phyloP scores from a whole-genome alignment of 305 asterid genomes.

The Plantago coronopus region DNA sequence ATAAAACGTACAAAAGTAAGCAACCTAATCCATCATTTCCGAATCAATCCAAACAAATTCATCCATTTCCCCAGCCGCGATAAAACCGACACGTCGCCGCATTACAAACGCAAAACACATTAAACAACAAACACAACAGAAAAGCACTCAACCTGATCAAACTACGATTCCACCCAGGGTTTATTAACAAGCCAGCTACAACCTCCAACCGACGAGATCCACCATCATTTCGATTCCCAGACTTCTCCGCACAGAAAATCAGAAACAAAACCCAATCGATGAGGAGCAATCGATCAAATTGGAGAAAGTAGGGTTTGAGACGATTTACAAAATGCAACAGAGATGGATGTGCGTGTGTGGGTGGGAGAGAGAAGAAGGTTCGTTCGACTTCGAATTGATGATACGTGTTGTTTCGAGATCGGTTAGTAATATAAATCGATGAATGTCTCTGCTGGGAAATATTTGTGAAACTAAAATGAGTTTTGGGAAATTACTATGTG shows the following conservation, averaged over 20 bases:
- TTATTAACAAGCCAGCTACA: neutral
- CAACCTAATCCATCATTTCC: no score
- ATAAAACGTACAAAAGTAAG: slow-evolving; percentile 15
- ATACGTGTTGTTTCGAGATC: slow-evolving; percentile 9
- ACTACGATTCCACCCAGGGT: neutral
- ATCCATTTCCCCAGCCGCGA: slow-evolving; percentile 10
- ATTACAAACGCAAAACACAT: neutral
- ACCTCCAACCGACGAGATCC: slow-evolving; percentile 27
- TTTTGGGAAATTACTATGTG: no score
- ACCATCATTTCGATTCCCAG: neutral
- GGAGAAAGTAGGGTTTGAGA: slow-evolving; percentile 33
- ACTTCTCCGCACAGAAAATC: no score
- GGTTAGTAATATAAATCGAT: neutral
- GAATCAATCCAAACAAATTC: slow-evolving; percentile 21
- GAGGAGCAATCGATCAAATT: neutral
- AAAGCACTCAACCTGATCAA: slow-evolving; percentile 16
- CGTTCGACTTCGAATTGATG: slow-evolving; percentile 2
- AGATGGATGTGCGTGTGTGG: slow-evolving; percentile 8
- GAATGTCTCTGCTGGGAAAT: no score
- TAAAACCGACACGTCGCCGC: neutral
- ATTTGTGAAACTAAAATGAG: no score
- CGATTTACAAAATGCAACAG: slow-evolving; percentile 21
- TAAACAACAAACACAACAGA: neutral
- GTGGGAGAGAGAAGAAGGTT: slow-evolving; percentile 11
- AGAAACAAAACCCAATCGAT: slow-evolving; percentile 8